Conservation (phyloP, 2,329 filamentous ascomycete species). For the Cordyceps militaris region DNA sequence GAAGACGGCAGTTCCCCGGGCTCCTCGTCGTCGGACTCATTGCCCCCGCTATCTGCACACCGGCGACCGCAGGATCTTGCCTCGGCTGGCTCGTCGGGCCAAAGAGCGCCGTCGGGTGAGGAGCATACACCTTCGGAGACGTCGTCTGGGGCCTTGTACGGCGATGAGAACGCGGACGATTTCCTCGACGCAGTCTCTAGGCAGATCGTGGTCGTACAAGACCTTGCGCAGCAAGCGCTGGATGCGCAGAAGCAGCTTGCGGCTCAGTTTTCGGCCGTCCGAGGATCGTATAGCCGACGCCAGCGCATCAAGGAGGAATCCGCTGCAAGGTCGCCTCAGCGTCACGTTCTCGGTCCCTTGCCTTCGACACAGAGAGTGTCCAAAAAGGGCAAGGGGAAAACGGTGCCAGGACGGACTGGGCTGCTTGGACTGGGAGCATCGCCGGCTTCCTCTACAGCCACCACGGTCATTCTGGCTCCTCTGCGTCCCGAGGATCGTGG, state of each 20-base stretch:
- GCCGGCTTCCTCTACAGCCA: background rate
- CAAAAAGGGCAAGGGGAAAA: background rate
- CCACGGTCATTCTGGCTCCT: background rate
- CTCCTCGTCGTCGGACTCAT: background rate
- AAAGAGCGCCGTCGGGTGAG: no score
- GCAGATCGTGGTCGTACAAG: background rate
- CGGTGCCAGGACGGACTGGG: background rate
- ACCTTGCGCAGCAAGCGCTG: background rate
- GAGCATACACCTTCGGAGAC: background rate
- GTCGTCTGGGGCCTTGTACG: background rate
- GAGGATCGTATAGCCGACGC: background rate
- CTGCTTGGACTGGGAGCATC: background rate
- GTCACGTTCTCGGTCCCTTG: background rate
- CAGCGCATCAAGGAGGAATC: background rate
- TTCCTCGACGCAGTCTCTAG: background rate
- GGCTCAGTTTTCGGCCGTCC: background rate
- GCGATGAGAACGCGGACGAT: background rate
- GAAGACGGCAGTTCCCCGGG: background rate
- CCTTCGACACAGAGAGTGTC: conserved; percentile 1
- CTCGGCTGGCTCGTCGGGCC: no score
- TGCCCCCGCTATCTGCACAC: background rate
- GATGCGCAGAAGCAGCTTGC: background rate
- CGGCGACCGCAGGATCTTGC: background rate
- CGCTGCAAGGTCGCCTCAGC: background rate
- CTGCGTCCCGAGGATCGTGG: background rate